Evolutionary conservation across 225 moss, liverwort and hornwort genomes (phyloP), one percentile per base, ranked within the genome.

Genomic region (Antitrichia curtipendula): DNA sequence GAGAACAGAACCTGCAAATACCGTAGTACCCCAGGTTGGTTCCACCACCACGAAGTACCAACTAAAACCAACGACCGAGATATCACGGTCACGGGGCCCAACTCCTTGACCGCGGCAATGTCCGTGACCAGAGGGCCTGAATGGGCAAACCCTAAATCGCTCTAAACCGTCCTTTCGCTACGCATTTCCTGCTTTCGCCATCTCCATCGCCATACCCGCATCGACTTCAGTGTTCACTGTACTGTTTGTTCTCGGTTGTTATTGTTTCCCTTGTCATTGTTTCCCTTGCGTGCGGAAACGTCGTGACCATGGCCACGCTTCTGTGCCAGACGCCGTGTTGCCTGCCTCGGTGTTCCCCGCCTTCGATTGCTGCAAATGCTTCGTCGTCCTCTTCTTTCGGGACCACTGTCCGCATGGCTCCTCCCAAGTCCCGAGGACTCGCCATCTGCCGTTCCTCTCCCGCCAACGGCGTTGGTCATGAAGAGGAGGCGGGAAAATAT

Each of bases 391-490:
- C 83, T 29, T n/a, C 81, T 87, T 24, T 81, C 34, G 58, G 76
- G 58, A 71, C 87, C 58, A 18, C 64, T 32, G 87, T 91, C 52
- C 84, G 85, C 50, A 31, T 80, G 32, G 59, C 76, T 36, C 69
- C 87, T 41, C 57, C 83, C 2, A 91, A 86, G 75, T 47, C 89
- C 29, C 75, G 74, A 81, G 43, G 85, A 32, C 61, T 83, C 47
- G 38, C 87, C 66, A 53, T 88, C 50, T 92, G 91, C 80, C 87
- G 90, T 36, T 71, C 92, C 54, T 89, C 92, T 43, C 32, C 87
- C 22, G 90, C 85, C 7, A 63, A 63, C 16, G 36, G 72, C 66
- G 83, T 74, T 50, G 81, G 60, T 40, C 82, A 77, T 32, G 85
- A 80, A 66, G 93, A 93, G 59, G 90, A 88, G 41, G 5, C 79